A percentile compares a stretch with the other conserved stretches of the same genome.
Evolutionary conservation across 2,329 filamentous ascomycete genomes (phyloP).

Genomic region (Pseudohalonectria lignicola): DNA sequence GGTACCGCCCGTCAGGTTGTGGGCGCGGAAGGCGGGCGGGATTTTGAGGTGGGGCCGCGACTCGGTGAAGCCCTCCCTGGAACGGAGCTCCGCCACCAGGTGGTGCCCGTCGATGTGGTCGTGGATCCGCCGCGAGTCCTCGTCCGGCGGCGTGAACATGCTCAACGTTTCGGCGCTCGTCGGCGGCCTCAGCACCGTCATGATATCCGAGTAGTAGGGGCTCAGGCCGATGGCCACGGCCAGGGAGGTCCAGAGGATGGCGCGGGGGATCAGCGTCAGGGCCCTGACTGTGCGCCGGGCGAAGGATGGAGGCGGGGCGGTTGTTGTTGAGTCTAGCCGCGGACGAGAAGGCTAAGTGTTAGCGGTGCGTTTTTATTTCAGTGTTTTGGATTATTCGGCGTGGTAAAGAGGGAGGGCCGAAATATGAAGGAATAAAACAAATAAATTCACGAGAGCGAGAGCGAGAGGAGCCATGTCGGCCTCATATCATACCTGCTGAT

Average conservation of each 20-base stretch:
- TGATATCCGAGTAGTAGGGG: background rate
- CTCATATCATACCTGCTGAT: too few species aligned
- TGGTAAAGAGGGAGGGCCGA: too few species aligned
- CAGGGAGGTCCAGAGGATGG: background rate
- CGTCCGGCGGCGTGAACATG: slow-evolving; percentile 49
- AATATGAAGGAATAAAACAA: too few species aligned
- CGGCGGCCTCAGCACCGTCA: background rate
- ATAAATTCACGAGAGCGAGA: too few species aligned
- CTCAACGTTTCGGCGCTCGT: background rate
- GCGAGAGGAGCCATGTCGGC: too few species aligned
- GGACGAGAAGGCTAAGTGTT: too few species aligned
- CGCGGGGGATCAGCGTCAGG: background rate
- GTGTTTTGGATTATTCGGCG: too few species aligned
- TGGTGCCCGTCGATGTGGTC: slow-evolving; percentile 66
- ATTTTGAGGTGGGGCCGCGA: slow-evolving; percentile 82
- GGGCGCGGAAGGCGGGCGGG: slow-evolving; percentile 53
- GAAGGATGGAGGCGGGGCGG: background rate
- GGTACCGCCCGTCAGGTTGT: slow-evolving; percentile 75
- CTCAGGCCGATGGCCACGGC: background rate
- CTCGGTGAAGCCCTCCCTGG: slow-evolving; percentile 56
- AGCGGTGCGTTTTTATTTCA: too few species aligned
- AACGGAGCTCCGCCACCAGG: slow-evolving; percentile 57
- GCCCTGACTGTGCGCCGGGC: background rate
- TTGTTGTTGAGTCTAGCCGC: too few species aligned
- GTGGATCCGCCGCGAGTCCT: slow-evolving; percentile 51